Evolutionary conservation across 2,329 filamentous ascomycete species (phyloP).

Genomic region (Orbilia brochopaga): DNA sequence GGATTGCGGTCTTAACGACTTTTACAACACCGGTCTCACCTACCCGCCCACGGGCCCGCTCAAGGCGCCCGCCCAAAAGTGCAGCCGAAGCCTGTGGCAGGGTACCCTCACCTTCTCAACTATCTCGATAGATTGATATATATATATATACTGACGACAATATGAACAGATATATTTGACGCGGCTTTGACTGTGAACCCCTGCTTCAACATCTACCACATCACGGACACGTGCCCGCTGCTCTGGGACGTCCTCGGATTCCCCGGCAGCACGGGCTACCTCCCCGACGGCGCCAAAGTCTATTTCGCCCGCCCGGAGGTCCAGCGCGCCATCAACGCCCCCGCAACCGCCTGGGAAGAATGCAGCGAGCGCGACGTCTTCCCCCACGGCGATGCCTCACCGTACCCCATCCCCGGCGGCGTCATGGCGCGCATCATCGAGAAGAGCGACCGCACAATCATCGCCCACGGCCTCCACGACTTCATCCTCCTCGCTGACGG

Average conservation of each 20-base stretch:
- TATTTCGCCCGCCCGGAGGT: slow-evolving; percentile 77
- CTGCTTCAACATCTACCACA: slow-evolving; percentile 79
- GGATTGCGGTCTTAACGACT: slow-evolving; percentile 69
- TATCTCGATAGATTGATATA: too few relatives aligned
- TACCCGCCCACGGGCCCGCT: slow-evolving; percentile 72
- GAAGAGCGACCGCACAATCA: slow-evolving; percentile 72
- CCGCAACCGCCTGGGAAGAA: slow-evolving; percentile 64
- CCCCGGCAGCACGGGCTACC: slow-evolving; percentile 61
- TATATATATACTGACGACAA: too few relatives aligned
- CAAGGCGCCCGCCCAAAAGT: slow-evolving; percentile 58
- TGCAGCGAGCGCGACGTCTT: slow-evolving; percentile 63
- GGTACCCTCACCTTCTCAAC: slow-evolving; percentile 1
- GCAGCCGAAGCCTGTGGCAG: slow-evolving; percentile 23
- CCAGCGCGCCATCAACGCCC: slow-evolving; percentile 71
- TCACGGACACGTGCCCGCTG: slow-evolving; percentile 66
- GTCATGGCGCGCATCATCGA: slow-evolving; percentile 76
- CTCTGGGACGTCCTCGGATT: slow-evolving; percentile 55
- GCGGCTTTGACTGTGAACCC: slow-evolving; percentile 70
- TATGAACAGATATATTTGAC: slow-evolving; percentile 60
- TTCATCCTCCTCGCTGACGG: slow-evolving; percentile 72
- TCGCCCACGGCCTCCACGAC: slow-evolving; percentile 75
- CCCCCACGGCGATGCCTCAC: slow-evolving; percentile 61
- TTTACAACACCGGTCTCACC: slow-evolving; percentile 67
- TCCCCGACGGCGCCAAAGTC: slow-evolving; percentile 67
- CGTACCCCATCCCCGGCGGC: slow-evolving; percentile 64